Evolutionary conservation across 352 stramenopile genomes (phyloP), one percentile per base, ranked within the genome.

Genomic region (Thalassiosira hispida): DNA sequence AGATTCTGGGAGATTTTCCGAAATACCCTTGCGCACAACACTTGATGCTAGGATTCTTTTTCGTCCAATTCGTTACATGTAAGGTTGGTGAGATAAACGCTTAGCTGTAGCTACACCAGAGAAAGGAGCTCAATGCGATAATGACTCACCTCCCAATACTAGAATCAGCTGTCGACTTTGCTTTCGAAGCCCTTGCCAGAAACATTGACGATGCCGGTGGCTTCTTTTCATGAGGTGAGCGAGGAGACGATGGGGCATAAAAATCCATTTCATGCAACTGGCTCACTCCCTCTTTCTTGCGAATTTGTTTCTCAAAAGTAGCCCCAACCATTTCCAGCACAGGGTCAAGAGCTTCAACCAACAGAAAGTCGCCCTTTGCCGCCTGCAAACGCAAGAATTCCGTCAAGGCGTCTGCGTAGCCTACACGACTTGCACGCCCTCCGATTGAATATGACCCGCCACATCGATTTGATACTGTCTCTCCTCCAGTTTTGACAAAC

Each of bases 401-500:
- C 0, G 83, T 84, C 16, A 94, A 57, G 27, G 57, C 61, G 9
- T 84, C 56, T 33, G 75, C 35, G 70, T 88, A 85, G 12, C 88
- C 90, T 40, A 93, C 75, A 20, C 87, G 81, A 46, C 82, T 77
- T 42, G 84, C 84, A 49, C 90, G 75, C 27, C 90, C 87, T 47
- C 90, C 90, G 14, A 81, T 82, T 0, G 84, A 92, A 73, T 87
- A 93, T 18, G 69, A 62, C 25, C 90, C 88, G n/a, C 88, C 86
- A 42, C 79, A 82, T 71, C 79, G 77, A 53, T 80, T 81, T 9
- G 84, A 80, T 18, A 57, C 65, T 27, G 86, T 66, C 65, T 94
- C 88, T 63, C 90, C 90, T 66, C 88, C 90, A 61, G 73, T 77
- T 56, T 93, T 94, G 18, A 91, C 72, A 81, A 94, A 94, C 29